Conservation (phyloP, 163 green algal species). For the Scenedesmus sp. region DNA sequence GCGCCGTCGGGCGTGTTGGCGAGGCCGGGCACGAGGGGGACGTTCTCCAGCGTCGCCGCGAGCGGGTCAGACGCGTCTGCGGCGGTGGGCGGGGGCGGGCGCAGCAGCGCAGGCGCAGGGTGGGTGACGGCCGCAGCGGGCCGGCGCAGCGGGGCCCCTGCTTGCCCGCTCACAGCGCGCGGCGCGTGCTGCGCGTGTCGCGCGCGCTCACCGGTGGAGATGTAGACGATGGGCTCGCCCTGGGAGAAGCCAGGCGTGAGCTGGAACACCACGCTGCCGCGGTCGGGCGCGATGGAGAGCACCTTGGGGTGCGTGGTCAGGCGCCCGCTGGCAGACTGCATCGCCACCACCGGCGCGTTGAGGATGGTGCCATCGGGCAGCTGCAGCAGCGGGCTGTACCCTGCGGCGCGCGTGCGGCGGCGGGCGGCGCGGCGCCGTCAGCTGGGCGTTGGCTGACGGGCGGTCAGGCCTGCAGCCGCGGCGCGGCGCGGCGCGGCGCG, state of each 20-base stretch:
- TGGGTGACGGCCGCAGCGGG: no score
- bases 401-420: no score
- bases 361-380: conserved; percentile 33
- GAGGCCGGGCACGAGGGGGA: conserved; percentile 5
- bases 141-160: no score
- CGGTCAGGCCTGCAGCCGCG: no score
- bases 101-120: no score
- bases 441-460: no score
- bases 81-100: no score
- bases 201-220: conserved; percentile 19
- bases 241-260: conserved; percentile 22
- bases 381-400: conserved; percentile 26
- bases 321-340: neutral
- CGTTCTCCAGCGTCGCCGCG: conserved; percentile 37
- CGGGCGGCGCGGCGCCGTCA: no score
- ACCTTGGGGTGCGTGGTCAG: conserved; percentile 8
- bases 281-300: neutral
- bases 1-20: neutral
- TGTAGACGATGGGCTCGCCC: conserved; percentile 27
- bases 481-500: no score
- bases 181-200: no score
- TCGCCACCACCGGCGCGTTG: conserved; percentile 28
- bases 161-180: no score
- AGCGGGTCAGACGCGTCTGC: conserved; percentile 36
- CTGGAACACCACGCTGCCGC: neutral